Evolutionary conservation across 345 rosid genomes (phyloP).

Genomic region (Acer saccharum): DNA sequence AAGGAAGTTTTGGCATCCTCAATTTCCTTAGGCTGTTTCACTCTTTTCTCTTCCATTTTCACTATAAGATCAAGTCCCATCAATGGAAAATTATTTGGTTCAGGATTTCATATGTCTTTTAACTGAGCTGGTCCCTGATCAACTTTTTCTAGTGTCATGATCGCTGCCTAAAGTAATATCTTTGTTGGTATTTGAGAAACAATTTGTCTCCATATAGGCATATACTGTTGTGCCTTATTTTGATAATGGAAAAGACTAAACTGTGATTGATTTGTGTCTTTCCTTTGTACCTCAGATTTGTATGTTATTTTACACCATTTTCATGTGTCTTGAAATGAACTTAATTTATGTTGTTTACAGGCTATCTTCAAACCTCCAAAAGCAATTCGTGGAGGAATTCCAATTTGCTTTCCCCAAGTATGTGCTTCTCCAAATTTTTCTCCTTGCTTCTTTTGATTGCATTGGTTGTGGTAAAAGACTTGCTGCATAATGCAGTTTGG

Average conservation of each 20-base stretch:
- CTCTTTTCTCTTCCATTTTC: neutral
- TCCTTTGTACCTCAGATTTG: neutral
- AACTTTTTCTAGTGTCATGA: neutral
- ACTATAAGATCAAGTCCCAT: neutral
- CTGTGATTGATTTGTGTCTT: neutral
- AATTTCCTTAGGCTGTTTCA: neutral
- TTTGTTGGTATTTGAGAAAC: constrained; percentile 3
- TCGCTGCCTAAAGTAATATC: neutral
- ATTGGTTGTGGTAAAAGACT: constrained; percentile 18
- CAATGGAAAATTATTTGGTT: neutral
- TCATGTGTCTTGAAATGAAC: neutral
- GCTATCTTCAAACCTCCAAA: constrained; percentile 80
- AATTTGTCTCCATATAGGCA: neutral
- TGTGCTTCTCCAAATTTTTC: constrained; percentile 25
- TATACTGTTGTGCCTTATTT: neutral
- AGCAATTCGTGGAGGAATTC: constrained; percentile 96
- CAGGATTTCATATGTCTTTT: neutral
- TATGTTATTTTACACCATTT: neutral
- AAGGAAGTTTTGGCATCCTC: neutral
- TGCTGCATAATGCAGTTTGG: constrained; percentile 56
- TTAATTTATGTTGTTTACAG: constrained; percentile 39
- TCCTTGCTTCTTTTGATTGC: constrained; percentile 21
- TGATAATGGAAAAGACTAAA: neutral
- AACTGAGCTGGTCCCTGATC: neutral
- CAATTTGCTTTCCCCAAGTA: constrained; percentile 94